These are phyloP conservation scores for Serendipita sp. DNA, from an alignment of 768 basidiomycete genomes.

Conservation along the genomic window DNA sequence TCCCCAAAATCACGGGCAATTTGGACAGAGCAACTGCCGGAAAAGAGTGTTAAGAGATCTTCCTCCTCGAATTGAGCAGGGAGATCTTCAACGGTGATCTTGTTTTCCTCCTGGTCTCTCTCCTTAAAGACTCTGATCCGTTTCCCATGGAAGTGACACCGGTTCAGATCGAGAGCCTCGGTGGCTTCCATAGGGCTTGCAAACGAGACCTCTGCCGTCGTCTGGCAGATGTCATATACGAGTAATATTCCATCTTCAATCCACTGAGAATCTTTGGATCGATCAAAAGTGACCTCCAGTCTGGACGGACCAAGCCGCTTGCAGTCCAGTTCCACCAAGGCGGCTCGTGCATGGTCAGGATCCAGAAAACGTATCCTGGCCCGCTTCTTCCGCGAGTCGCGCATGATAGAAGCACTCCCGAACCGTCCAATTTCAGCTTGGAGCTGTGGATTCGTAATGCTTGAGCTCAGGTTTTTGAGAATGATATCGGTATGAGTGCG, in stretches of 20 bases:
- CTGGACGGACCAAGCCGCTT: neutral
- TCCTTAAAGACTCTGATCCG: neutral
- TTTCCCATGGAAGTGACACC: neutral
- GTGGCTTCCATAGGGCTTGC: neutral
- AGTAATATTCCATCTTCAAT: conserved; percentile 5
- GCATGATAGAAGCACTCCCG: conserved; percentile 1
- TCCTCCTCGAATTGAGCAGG: neutral
- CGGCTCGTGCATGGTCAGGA: neutral
- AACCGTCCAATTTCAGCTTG: neutral
- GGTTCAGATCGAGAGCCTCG: neutral
- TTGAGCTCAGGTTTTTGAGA: neutral
- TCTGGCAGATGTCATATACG: neutral
- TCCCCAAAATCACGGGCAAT: neutral
- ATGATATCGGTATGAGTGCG: neutral
- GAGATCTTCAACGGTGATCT: neutral
- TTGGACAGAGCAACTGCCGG: neutral
- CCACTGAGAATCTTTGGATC: neutral
- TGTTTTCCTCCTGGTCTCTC: neutral
- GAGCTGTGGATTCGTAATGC: neutral
- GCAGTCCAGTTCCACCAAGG: neutral
- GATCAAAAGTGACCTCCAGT: neutral
- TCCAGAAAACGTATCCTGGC: neutral
- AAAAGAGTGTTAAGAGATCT: neutral
- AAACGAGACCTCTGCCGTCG: neutral
- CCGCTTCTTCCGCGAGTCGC: neutral